phyloP scores from a whole-genome alignment of 2,329 filamentous ascomycete species.

The Alternaria metachromatica region DNA sequence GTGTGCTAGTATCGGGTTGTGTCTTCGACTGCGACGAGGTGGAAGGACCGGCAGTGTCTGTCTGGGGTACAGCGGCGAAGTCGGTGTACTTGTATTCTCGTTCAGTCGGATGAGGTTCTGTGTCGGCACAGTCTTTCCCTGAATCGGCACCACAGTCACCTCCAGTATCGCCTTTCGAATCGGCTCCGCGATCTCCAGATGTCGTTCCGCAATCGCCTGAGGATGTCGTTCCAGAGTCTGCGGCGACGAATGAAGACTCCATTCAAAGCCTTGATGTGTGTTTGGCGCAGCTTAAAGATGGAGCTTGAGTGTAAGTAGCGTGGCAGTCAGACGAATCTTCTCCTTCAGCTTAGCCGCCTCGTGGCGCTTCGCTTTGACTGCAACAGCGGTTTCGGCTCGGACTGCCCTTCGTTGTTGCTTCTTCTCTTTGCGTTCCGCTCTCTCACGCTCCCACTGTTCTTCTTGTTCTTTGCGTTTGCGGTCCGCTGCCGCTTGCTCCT shows the following conservation, averaged over 20 bases:
- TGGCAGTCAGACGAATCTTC: not conserved
- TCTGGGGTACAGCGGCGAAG: not conserved
- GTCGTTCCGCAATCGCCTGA: not conserved
- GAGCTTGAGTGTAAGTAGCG: not conserved
- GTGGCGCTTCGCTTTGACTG: not conserved
- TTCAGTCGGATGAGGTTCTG: not conserved
- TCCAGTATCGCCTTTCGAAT: not conserved
- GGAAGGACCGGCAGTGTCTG: not conserved
- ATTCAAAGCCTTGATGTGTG: not conserved
- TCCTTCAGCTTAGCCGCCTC: not conserved
- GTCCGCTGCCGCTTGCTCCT: not conserved
- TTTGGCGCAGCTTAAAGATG: not conserved
- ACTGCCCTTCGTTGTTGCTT: not conserved
- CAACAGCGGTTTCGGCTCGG: not conserved
- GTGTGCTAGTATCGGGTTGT: not conserved
- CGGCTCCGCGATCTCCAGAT: not conserved
- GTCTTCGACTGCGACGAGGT: not conserved
- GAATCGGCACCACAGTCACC: not conserved
- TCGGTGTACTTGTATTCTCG: not conserved
- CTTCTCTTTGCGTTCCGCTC: not conserved
- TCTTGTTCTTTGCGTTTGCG: not conserved
- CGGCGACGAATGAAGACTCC: not conserved
- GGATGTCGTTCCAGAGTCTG: not conserved
- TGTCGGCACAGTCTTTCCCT: not conserved
- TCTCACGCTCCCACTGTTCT: not conserved